phyloP scores from a whole-genome alignment of 805 yeast genomes.

The Cyberlindnera americana region DNA sequence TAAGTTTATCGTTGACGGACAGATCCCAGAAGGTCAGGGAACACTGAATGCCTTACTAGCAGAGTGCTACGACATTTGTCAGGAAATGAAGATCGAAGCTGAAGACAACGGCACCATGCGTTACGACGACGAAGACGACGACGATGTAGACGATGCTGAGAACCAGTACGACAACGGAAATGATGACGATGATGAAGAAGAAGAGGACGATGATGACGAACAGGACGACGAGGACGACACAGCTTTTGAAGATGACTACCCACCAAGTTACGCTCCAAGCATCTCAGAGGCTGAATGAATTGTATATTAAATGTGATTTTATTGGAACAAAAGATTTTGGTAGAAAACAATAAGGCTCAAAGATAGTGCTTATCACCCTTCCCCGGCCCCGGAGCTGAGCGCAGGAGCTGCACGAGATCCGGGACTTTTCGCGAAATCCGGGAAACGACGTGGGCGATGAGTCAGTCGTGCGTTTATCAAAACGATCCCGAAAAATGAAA shows the following conservation, averaged over 20 bases:
- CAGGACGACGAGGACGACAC: conserved; percentile 21
- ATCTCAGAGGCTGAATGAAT: conserved; percentile 19
- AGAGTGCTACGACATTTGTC: conserved; percentile 90
- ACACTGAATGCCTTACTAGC: conserved; percentile 86
- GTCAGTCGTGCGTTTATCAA: background rate
- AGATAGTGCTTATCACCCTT: no score
- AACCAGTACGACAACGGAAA: conserved; percentile 31
- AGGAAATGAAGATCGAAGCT: conserved; percentile 83
- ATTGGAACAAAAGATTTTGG: no score
- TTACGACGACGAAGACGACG: conserved; percentile 25
- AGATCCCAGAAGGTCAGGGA: conserved; percentile 98
- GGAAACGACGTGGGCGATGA: conserved; percentile 2
- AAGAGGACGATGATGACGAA: conserved; percentile 27
- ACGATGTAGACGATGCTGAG: conserved; percentile 7
- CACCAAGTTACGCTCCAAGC: conserved; percentile 26
- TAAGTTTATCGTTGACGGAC: conserved; percentile 80
- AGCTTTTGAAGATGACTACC: conserved; percentile 28
- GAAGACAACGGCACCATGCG: conserved; percentile 37
- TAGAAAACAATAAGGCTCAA: no score
- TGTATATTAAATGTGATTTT: no score
- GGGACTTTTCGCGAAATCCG: no score
- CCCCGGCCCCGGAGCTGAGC: no score
- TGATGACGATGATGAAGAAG: conserved; percentile 36
- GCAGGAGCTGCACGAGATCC: no score
- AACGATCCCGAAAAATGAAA: background rate